Percentiles rank a stretch among this genome's conserved stretches.
phyloP scores from a whole-genome alignment of 768 basidiomycete species.

The Tricholoma hemisulphureum region DNA sequence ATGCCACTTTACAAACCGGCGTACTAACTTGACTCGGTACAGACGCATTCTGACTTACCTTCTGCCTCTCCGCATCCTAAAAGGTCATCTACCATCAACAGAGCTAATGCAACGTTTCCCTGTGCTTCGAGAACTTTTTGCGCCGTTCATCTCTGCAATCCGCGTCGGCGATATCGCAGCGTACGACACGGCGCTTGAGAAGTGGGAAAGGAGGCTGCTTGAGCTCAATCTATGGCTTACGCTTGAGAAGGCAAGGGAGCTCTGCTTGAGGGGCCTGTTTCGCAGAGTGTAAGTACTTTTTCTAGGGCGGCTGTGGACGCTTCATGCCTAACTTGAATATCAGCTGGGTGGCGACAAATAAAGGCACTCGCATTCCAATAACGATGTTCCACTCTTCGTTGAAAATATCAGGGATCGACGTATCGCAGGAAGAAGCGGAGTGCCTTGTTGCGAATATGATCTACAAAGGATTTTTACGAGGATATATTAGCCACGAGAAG shows the following conservation, averaged over 20 bases:
- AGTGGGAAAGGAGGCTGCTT: slow-evolving; percentile 70
- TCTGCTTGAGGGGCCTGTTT: slow-evolving; percentile 82
- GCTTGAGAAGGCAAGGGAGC: slow-evolving; percentile 84
- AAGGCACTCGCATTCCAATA: slow-evolving; percentile 76
- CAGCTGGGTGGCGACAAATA: slow-evolving; percentile 80
- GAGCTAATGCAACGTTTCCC: slow-evolving; percentile 74
- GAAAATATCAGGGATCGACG: slow-evolving; percentile 64
- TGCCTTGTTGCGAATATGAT: slow-evolving; percentile 96
- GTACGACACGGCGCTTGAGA: slow-evolving; percentile 80
- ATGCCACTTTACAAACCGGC: neutral
- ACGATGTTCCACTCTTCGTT: slow-evolving; percentile 79
- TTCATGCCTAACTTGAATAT: neutral
- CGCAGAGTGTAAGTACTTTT: slow-evolving; percentile 62
- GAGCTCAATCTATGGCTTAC: slow-evolving; percentile 85
- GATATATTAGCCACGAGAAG: slow-evolving; percentile 95
- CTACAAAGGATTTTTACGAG: slow-evolving; percentile 87
- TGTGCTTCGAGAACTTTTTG: slow-evolving; percentile 66
- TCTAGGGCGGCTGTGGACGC: neutral
- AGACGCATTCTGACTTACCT: slow-evolving; percentile 92
- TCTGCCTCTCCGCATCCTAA: slow-evolving; percentile 83
- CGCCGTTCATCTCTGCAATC: slow-evolving; percentile 80
- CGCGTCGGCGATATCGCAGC: slow-evolving; percentile 68
- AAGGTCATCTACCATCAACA: slow-evolving; percentile 79
- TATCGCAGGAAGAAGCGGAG: slow-evolving; percentile 81
- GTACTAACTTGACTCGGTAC: neutral